Evolutionary conservation across 768 basidiomycete species (phyloP).

Genomic region (Melanogaster broomeanus): DNA sequence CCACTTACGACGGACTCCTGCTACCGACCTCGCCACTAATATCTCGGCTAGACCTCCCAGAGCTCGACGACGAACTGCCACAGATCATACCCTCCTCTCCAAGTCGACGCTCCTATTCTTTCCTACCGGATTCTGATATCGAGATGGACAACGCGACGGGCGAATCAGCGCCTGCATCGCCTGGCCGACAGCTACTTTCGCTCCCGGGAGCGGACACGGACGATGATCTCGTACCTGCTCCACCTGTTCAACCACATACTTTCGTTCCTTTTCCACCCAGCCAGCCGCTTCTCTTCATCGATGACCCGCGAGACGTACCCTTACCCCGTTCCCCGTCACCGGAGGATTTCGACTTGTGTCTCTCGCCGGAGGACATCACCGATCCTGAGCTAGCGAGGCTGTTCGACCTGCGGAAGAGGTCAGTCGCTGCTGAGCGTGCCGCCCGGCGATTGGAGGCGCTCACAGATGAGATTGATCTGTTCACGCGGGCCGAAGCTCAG

Average conservation of each 20-base stretch:
- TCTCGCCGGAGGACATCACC: slow-evolving; percentile 30
- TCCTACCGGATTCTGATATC: slow-evolving; percentile 32
- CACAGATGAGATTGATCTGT: slow-evolving; percentile 39
- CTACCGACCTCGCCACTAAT: slow-evolving; percentile 35
- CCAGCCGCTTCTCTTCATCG: slow-evolving; percentile 43
- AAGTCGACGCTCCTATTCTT: slow-evolving; percentile 27
- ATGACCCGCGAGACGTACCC: slow-evolving; percentile 39
- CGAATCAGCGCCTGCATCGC: slow-evolving; percentile 15
- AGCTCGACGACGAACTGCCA: slow-evolving; percentile 26
- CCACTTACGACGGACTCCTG: slow-evolving; percentile 17
- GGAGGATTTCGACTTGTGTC: slow-evolving; percentile 40
- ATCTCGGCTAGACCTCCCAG: slow-evolving; percentile 30
- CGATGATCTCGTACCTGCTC: slow-evolving; percentile 40
- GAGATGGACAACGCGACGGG: slow-evolving; percentile 18
- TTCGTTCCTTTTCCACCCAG: slow-evolving; percentile 15
- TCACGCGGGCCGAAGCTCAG: slow-evolving; percentile 43
- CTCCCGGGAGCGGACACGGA: slow-evolving; percentile 47
- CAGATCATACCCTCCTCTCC: slow-evolving; percentile 29
- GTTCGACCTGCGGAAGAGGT: slow-evolving; percentile 41
- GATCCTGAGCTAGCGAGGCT: slow-evolving; percentile 43
- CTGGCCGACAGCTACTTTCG: slow-evolving; percentile 33
- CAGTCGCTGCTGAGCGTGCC: slow-evolving; percentile 33
- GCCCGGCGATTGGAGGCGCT: slow-evolving; percentile 33
- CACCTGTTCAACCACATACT: not conserved
- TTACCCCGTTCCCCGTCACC: slow-evolving; percentile 45